These are phyloP conservation scores for Zygosaccharomyces bisporus DNA, from an alignment of 805 yeast species.

Conservation along the genomic window DNA sequence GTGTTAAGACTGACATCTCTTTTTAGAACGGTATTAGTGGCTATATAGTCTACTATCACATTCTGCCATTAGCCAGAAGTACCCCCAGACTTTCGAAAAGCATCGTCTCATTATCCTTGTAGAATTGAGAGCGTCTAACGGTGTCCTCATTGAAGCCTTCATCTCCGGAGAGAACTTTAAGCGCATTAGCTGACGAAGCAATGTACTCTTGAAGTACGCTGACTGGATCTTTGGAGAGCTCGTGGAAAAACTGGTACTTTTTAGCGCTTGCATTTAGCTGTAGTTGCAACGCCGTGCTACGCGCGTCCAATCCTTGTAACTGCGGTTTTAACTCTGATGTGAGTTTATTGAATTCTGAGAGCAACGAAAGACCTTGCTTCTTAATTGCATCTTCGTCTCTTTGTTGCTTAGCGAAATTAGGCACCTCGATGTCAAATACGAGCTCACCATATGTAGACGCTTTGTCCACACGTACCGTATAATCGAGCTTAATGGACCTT, in stretches of 20 bases:
- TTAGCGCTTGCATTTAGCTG: slow-evolving; percentile 53
- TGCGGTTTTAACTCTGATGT: slow-evolving; percentile 37
- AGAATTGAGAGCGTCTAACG: slow-evolving; percentile 80
- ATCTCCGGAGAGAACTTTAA: slow-evolving; percentile 84
- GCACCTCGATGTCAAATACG: slow-evolving; percentile 70
- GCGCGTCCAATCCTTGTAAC: slow-evolving; percentile 42
- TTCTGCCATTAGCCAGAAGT: slow-evolving; percentile 46
- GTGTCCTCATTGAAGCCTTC: slow-evolving; percentile 85
- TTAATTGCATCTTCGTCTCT: slow-evolving; percentile 28
- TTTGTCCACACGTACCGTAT: slow-evolving; percentile 69
- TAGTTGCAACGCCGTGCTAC: slow-evolving; percentile 42
- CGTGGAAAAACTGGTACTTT: slow-evolving; percentile 74
- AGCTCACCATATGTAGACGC: slow-evolving; percentile 78
- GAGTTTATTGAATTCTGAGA: slow-evolving; percentile 31
- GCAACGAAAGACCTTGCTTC: slow-evolving; percentile 30
- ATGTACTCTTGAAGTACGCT: slow-evolving; percentile 68
- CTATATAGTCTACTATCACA: slow-evolving; percentile 16
- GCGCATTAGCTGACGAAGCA: slow-evolving; percentile 75
- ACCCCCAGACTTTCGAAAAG: slow-evolving; percentile 76
- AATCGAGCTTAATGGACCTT: slow-evolving; percentile 74
- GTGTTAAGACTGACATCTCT: background rate
- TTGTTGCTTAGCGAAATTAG: slow-evolving; percentile 35
- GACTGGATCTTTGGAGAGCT: slow-evolving; percentile 73
- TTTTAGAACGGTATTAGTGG: background rate
- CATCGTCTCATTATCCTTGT: slow-evolving; percentile 60